Evolutionary conservation across 116 monocot genomes (phyloP), one percentile per base, ranked within the genome.

Genomic region (Phalaenopsis hybrid): DNA sequence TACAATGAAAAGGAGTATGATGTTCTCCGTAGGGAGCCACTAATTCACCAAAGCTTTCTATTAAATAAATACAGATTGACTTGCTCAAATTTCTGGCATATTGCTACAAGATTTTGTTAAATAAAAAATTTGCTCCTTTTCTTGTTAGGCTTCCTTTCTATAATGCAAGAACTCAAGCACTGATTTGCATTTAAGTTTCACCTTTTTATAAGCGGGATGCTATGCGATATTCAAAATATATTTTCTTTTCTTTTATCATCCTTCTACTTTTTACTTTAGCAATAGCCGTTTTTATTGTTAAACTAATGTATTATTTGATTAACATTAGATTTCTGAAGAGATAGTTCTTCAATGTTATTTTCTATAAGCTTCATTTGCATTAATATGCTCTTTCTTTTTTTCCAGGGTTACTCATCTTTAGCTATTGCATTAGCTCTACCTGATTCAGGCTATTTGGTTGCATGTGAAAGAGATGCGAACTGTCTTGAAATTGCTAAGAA

Each of bases 391-490:
- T 41, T 46, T n/a, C 46, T 61, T 59, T 74, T 81, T 79, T 37
- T 74, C 41, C 73, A 97, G 94, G 97, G 97, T 16, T 97, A 97
- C 81, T 97, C 97, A 37, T 97, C 94, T 61, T 86, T 97, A 86
- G 91, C 97, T 67, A 68, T 97, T 81, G 94, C 97, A 79, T 87
- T 93, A 75, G 91, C 77, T 8, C 87, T 97, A 52, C 95, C 97
- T 18, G 90, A 94, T 78, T 91, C 94, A 58, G 97, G 97, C 23
- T 28, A 34, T 61, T 81, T 97, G 74, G 89, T 97, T 90, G 97
- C 97, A 84, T 97, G 97, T 84, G 95, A 97, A 87, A 92, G 86
- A 88, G 97, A 97, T 89, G 81, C 25, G 81, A 88, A 83, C 84
- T 92, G 86, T 68, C 85, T 97, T 79, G 87, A 94, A 92, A 82